These are phyloP conservation scores for Podaxis sp. DNA, from an alignment of 768 basidiomycete genomes.

Conservation along the genomic window DNA sequence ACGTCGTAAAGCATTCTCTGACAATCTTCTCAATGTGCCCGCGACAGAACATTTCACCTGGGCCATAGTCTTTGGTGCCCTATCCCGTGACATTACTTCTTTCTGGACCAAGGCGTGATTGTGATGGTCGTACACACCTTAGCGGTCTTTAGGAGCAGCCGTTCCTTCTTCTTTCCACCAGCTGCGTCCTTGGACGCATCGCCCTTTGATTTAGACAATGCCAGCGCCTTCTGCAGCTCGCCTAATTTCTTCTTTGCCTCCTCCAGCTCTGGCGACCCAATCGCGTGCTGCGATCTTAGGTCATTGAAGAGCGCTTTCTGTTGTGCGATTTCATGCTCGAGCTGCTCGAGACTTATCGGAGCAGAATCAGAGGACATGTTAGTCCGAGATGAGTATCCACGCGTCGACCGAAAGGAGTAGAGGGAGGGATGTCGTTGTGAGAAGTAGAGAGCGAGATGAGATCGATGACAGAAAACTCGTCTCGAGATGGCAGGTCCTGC, in stretches of 20 bases:
- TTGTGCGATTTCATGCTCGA: conserved; percentile 54
- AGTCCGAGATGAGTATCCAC: background rate
- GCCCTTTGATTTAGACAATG: conserved; percentile 28
- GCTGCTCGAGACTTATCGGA: conserved; percentile 18
- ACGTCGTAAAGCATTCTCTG: conserved; percentile 83
- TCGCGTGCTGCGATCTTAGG: conserved; percentile 51
- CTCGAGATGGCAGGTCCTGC: conserved; percentile 7
- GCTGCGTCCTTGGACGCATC: background rate
- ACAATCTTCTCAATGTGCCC: conserved; percentile 88
- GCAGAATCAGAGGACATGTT: background rate
- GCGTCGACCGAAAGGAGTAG: background rate
- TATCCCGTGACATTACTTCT: conserved; percentile 26
- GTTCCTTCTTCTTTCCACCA: conserved; percentile 54
- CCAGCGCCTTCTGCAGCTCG: conserved; percentile 63
- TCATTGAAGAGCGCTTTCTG: conserved; percentile 62
- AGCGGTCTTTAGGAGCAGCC: conserved; percentile 84
- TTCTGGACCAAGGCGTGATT: no score
- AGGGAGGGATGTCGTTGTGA: background rate
- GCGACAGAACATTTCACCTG: conserved; percentile 89
- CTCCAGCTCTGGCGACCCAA: conserved; percentile 50
- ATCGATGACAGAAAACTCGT: conserved; percentile 12
- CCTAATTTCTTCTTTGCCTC: conserved; percentile 69
- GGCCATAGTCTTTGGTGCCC: conserved; percentile 96
- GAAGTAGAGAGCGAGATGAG: conserved; percentile 1
- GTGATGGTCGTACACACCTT: conserved; percentile 57